Evolutionary conservation across 2,329 filamentous ascomycete genomes (phyloP).

Genomic region (Anthostomella pinea): DNA sequence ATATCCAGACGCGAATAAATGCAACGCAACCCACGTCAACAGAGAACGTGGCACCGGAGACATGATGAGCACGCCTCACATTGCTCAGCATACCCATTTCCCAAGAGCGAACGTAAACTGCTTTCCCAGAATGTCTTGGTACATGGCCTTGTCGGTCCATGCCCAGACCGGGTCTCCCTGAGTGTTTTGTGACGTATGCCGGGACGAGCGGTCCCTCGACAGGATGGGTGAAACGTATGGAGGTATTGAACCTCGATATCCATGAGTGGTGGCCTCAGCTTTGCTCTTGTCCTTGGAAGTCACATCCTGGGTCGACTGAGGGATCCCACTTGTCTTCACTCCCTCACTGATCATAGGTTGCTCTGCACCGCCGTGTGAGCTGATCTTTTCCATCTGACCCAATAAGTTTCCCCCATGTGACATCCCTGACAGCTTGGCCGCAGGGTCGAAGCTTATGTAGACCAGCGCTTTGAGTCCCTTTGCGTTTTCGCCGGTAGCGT

Average conservation of each 20-base stretch:
- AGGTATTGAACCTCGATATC: constrained; percentile 5
- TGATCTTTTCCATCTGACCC: constrained; percentile 14
- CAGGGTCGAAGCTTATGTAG: constrained; percentile 30
- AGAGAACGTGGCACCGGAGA: not conserved
- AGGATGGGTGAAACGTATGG: constrained; percentile 6
- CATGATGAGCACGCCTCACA: not conserved
- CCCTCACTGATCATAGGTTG: not conserved
- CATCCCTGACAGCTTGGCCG: constrained; percentile 23
- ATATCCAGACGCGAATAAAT: not conserved
- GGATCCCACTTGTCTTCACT: not conserved
- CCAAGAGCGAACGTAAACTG: constrained; percentile 13
- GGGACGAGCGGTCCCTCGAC: constrained; percentile 1
- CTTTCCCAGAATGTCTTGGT: constrained; percentile 13
- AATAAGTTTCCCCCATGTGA: constrained; percentile 15
- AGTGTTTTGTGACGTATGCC: constrained; percentile 6
- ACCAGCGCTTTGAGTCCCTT: constrained; percentile 23
- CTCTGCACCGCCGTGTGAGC: constrained; percentile 1
- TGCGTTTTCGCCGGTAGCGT: constrained; percentile 19
- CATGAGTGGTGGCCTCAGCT: too few species aligned
- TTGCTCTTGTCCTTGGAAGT: too few species aligned
- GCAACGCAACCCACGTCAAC: constrained; percentile 8
- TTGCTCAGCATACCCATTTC: constrained; percentile 4
- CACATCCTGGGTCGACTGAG: too few species aligned
- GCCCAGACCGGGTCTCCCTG: constrained; percentile 11
- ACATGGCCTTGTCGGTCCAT: constrained; percentile 17